Evolutionary conservation across 129 eudicot species (phyloP), one percentile per base, ranked within the genome.

Genomic region (Flaveria brownii): DNA sequence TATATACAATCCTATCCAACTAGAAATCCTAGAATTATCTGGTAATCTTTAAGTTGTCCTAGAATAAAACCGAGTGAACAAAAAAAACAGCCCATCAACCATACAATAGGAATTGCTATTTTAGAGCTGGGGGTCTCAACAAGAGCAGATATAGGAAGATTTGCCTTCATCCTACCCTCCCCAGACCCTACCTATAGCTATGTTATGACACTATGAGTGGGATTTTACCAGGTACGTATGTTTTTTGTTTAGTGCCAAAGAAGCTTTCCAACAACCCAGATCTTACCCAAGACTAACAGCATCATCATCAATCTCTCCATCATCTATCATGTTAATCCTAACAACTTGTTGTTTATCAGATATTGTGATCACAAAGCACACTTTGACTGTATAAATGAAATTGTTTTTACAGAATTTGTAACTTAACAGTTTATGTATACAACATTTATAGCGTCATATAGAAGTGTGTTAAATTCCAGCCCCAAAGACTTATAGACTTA

Each of bases 81-180:
- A 70, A 25, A 71, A 71, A 28, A 4, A 4, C 7, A 36, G 63
- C 16, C 63, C 50, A 71, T 51, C 76, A 28, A 54, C 76, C 25
- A 71, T 17, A 47, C 14, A 9, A 71, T n/a, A 51, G 47, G 15
- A 50, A 28, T 50, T 17, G 43, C 60, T 11, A 41, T 51, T 28
- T 71, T 28, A 71, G 75, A 28, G 33, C 33, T 28, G 33, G 33
- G 33, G 33, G 33, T 28, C 33, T 28, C 33, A 28, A 28, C 33
- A 28, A 28, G 33, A 33, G 39, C 39, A 33, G 39, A 33, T 33
- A 33, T 1, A 5, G 6, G 39, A 33, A 33, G 39, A 5, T 33
- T 33, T 33, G 6, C 39, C 39, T 33, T 33, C 39, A 33, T 33
- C 39, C 39, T 33, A 28, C 39, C 39, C 39, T 33, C 7, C 36